Conservation (phyloP, 2,329 filamentous ascomycete species). For the Epichloe typhina region DNA sequence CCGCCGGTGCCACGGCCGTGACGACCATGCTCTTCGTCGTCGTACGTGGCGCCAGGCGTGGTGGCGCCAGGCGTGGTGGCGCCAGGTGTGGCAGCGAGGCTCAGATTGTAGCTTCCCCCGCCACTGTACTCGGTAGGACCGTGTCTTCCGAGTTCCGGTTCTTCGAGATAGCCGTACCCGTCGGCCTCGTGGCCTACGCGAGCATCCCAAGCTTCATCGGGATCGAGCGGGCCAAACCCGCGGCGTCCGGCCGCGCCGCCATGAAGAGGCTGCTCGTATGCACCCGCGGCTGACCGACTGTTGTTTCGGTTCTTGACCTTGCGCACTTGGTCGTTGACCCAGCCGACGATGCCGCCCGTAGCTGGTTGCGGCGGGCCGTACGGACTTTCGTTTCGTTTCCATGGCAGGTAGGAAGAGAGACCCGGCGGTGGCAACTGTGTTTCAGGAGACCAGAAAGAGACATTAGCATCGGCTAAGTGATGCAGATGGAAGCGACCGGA, state of each 20-base stretch:
- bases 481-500: background rate
- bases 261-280: conserved; percentile 51
- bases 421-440: conserved; percentile 54
- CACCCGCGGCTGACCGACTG: conserved; percentile 52
- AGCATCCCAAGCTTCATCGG: conserved; percentile 77
- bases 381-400: conserved; percentile 36
- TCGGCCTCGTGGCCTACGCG: conserved; percentile 64
- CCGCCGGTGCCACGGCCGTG: conserved; percentile 23
- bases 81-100: conserved; percentile 27
- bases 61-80: conserved; percentile 19
- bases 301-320: conserved; percentile 53
- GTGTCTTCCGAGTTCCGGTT: conserved; percentile 53
- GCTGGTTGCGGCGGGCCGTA: conserved; percentile 41
- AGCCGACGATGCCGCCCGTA: conserved; percentile 53
- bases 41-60: conserved; percentile 18
- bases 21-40: conserved; percentile 16
- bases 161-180: conserved; percentile 59
- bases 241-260: conserved; percentile 31
- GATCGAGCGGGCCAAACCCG: conserved; percentile 58
- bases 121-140: conserved; percentile 20
- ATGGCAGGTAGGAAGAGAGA: conserved; percentile 57
- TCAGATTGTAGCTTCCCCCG: conserved; percentile 35
- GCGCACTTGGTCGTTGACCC: conserved; percentile 55
- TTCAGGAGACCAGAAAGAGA: background rate
- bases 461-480: background rate